Evolutionary conservation across 345 rosid species (phyloP).

Genomic region (Nasturtium officinale): DNA sequence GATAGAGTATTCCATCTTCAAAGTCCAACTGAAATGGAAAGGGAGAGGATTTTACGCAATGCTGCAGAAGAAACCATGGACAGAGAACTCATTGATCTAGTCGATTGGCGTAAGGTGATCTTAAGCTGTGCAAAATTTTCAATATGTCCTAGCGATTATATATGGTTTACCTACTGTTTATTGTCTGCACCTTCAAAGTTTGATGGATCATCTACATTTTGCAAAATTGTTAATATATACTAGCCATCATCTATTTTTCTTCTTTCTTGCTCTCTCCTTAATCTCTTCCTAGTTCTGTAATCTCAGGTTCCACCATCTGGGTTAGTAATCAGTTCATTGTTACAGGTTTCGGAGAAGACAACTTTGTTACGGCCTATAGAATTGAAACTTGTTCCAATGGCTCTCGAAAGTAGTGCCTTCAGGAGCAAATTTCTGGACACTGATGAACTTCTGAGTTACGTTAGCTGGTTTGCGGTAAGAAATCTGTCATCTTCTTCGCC

Average conservation of each 20-base stretch:
- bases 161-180: conserved; percentile 7
- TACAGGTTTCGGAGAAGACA: conserved; percentile 94
- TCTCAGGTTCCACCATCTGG: conserved; percentile 28
- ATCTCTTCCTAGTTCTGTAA: conserved; percentile 25
- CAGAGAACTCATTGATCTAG: conserved; percentile 68
- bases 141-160: conserved; percentile 3
- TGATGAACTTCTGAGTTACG: conserved; percentile 87
- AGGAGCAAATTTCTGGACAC: conserved; percentile 86
- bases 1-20: conserved; percentile 92
- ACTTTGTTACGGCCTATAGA: conserved; percentile 80
- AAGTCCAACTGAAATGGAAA: conserved; percentile 82
- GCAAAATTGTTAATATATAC: conserved; percentile 14
- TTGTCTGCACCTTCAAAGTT: neutral
- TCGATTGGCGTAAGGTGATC: conserved; percentile 88
- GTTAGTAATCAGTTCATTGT: conserved; percentile 35
- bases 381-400: conserved; percentile 87
- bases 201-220: conserved; percentile 9
- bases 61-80: conserved; percentile 94
- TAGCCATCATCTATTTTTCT: conserved; percentile 5
- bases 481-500: conserved; percentile 25
- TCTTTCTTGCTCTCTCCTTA: conserved; percentile 19
- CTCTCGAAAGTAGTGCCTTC: conserved; percentile 94
- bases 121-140: conserved; percentile 18
- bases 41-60: conserved; percentile 74
- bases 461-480: conserved; percentile 93